A percentile compares a stretch with the other conserved stretches of the same genome.
Conservation (phyloP, 2,329 filamentous ascomycete species). For the Alternaria rosae region DNA sequence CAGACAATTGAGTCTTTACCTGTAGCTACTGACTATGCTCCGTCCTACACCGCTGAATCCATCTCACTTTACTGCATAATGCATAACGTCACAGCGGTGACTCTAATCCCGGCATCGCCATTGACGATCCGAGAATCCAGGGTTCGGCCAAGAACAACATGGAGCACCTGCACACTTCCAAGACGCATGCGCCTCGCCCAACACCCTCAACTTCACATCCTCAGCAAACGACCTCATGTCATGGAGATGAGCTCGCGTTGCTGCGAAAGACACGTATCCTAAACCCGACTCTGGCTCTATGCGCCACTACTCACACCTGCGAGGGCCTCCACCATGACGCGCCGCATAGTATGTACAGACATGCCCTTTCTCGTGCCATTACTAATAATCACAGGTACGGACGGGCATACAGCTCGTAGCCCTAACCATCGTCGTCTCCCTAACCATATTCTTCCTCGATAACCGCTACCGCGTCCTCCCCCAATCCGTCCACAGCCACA, state of each 20-base stretch:
- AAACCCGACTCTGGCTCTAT: constrained; percentile 17
- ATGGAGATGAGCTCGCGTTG: constrained; percentile 20
- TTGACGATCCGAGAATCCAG: constrained; percentile 23
- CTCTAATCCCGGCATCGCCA: constrained; percentile 15
- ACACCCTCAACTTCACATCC: neutral
- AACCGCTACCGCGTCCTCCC: constrained; percentile 88
- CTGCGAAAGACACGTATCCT: constrained; percentile 10
- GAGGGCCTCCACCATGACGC: constrained; percentile 45
- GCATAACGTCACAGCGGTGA: neutral
- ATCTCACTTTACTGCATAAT: neutral
- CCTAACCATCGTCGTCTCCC: constrained; percentile 67
- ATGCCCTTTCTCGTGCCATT: neutral
- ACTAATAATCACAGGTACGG: constrained; percentile 51
- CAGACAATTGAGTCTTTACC: neutral
- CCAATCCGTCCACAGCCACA: constrained; percentile 82
- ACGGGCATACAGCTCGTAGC: constrained; percentile 78
- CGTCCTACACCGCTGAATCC: neutral
- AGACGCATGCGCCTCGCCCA: constrained; percentile 15
- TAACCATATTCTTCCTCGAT: constrained; percentile 83
- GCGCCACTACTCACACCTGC: constrained; percentile 17
- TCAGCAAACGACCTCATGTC: constrained; percentile 6
- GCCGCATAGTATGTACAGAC: constrained; percentile 46
- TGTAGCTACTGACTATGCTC: no score
- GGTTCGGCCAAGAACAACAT: constrained; percentile 26
- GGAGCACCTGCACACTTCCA: constrained; percentile 13